Percentiles rank a stretch among this genome's conserved stretches.
phyloP scores from a whole-genome alignment of 2,329 filamentous ascomycete genomes.

The Apiospora rasikravindrae region DNA sequence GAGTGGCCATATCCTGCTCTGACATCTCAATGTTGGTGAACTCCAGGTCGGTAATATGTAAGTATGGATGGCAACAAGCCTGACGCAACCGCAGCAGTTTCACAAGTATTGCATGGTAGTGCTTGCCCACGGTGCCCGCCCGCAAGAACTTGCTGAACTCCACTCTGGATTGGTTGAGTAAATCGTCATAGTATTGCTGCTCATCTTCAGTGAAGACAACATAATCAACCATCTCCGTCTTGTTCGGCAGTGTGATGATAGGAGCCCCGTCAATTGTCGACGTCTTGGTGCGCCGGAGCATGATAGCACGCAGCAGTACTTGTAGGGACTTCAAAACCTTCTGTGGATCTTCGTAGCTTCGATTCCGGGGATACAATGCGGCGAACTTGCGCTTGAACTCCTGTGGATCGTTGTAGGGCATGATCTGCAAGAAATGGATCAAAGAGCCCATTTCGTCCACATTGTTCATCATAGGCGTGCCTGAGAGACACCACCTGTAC shows the following conservation, averaged over 20 bases:
- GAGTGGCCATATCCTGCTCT: slow-evolving; percentile 44
- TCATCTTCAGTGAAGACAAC: slow-evolving; percentile 73
- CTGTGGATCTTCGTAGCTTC: slow-evolving; percentile 53
- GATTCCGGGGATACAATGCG: slow-evolving; percentile 32
- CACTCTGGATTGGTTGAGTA: slow-evolving; percentile 47
- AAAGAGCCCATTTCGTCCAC: slow-evolving; percentile 79
- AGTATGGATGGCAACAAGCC: slow-evolving; percentile 79
- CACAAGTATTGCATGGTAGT: slow-evolving; percentile 82
- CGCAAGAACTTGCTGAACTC: slow-evolving; percentile 36
- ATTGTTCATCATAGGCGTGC: slow-evolving; percentile 89
- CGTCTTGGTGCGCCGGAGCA: slow-evolving; percentile 82
- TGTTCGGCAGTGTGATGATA: slow-evolving; percentile 71
- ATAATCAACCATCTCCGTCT: slow-evolving; percentile 65
- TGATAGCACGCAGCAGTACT: slow-evolving; percentile 76
- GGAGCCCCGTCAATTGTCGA: slow-evolving; percentile 81
- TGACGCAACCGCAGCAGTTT: slow-evolving; percentile 81
- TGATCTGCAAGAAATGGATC: slow-evolving; percentile 76
- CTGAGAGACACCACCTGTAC: slow-evolving; percentile 77
- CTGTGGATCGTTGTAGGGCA: slow-evolving; percentile 71
- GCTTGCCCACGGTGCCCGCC: slow-evolving; percentile 58
- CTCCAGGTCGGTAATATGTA: slow-evolving; percentile 56
- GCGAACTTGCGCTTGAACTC: slow-evolving; percentile 62
- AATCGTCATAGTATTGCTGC: slow-evolving; percentile 63
- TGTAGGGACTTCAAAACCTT: slow-evolving; percentile 76
- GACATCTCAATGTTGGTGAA: slow-evolving; percentile 50